Evolutionary conservation across 2,329 filamentous ascomycete genomes (phyloP).

Genomic region (Pseudopithomyces maydicus): DNA sequence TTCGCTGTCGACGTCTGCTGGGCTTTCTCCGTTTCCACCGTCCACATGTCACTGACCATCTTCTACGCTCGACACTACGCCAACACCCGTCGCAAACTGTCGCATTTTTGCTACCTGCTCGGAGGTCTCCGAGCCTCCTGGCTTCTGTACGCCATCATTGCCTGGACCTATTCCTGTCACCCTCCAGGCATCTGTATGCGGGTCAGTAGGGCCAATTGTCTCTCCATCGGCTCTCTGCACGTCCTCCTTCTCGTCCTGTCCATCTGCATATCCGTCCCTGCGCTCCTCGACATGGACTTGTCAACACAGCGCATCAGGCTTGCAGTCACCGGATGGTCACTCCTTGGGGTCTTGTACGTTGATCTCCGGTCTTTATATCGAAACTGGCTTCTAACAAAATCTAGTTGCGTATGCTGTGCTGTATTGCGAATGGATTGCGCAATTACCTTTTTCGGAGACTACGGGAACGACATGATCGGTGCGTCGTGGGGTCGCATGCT

Average conservation of each 20-base stretch:
- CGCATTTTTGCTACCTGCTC: constrained; percentile 13
- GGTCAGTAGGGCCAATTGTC: constrained; percentile 21
- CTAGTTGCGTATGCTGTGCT: constrained; percentile 22
- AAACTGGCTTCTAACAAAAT: constrained; percentile 2
- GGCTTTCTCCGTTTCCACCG: constrained; percentile 23
- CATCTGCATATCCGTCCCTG: constrained; percentile 18
- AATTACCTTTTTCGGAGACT: constrained; percentile 22
- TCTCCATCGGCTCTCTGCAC: constrained; percentile 24
- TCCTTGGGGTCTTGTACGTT: constrained; percentile 24
- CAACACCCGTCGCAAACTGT: constrained; percentile 9
- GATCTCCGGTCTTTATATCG: too few species aligned
- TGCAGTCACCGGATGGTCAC: constrained; percentile 14
- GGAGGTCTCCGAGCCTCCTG: constrained; percentile 18
- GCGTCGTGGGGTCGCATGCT: constrained; percentile 26
- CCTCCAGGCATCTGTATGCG: constrained; percentile 20
- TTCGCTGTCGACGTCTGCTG: constrained; percentile 27
- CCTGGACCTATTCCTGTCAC: constrained; percentile 25
- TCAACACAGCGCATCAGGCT: constrained; percentile 17
- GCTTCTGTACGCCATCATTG: constrained; percentile 21
- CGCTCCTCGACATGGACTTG: constrained; percentile 16
- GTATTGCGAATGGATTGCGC: constrained; percentile 26
- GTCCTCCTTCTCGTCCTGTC: constrained; percentile 23
- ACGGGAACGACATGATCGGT: constrained; percentile 18
- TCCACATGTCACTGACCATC: constrained; percentile 23
- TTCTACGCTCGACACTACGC: constrained; percentile 24